phyloP scores from a whole-genome alignment of 176 grass and related monocot genomes.

The Phragmites australis region DNA sequence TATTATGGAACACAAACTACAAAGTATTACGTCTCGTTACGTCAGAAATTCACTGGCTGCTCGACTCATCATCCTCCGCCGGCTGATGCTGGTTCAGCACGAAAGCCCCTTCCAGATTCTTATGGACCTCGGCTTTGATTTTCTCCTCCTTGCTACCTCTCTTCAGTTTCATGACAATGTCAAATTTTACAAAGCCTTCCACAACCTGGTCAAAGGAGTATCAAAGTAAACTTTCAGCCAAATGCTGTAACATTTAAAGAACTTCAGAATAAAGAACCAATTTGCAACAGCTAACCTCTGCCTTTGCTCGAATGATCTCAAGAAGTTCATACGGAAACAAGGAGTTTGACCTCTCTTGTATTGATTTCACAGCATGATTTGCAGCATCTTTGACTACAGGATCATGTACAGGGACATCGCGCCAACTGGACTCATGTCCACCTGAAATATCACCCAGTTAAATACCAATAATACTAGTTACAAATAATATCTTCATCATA shows the following conservation, averaged over 20 bases:
- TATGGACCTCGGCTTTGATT: constrained; percentile 85
- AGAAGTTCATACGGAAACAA: constrained; percentile 74
- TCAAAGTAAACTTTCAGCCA: neutral
- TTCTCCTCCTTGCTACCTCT: constrained; percentile 88
- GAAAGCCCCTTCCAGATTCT: constrained; percentile 77
- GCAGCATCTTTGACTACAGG: constrained; percentile 85
- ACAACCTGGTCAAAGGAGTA: constrained; percentile 54
- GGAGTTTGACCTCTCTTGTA: constrained; percentile 80
- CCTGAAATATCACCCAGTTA: constrained; percentile 45
- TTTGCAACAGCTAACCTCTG: constrained; percentile 50
- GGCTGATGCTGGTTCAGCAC: constrained; percentile 69
- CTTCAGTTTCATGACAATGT: constrained; percentile 89
- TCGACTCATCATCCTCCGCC: constrained; percentile 52
- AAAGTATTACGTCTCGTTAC: neutral
- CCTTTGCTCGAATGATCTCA: constrained; percentile 67
- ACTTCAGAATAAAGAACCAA: neutral
- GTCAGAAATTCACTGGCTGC: constrained; percentile 41
- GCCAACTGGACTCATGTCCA: constrained; percentile 62
- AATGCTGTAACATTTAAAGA: neutral
- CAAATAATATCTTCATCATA: neutral
- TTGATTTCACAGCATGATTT: constrained; percentile 76
- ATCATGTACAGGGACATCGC: constrained; percentile 64
- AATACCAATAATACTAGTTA: neutral
- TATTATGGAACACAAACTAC: constrained; percentile 34
- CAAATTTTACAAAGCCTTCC: constrained; percentile 66